Percentiles rank a stretch among this genome's conserved stretches.
These are phyloP conservation scores for Aspergillus oerlinghausenensis DNA, from an alignment of 2,329 filamentous ascomycete genomes.

Conservation along the genomic window DNA sequence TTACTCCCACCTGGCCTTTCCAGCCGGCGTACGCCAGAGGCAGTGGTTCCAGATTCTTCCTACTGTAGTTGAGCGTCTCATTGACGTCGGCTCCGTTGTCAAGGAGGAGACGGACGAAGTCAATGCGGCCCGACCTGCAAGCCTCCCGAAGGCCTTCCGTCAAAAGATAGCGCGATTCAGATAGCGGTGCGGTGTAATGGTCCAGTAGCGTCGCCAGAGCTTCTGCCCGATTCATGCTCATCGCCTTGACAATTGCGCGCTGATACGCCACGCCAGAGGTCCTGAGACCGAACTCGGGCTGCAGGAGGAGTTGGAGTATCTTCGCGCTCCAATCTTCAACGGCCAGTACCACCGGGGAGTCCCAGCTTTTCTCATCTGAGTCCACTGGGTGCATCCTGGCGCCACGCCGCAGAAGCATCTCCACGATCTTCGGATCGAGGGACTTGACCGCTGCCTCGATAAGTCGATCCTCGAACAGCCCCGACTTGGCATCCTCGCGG, in stretches of 20 bases:
- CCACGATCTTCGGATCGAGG: neutral
- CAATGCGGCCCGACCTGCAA: neutral
- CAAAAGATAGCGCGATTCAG: neutral
- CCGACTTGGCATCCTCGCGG: neutral
- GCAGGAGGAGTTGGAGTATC: neutral
- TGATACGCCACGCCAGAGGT: neutral
- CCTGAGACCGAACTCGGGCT: neutral
- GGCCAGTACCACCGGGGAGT: neutral
- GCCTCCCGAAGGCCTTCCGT: neutral
- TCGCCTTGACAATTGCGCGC: neutral
- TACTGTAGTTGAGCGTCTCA: neutral
- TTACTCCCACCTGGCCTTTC: neutral
- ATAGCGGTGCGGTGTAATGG: neutral
- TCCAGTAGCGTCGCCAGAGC: neutral
- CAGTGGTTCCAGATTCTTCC: neutral
- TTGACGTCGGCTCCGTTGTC: slow-evolving; percentile 1
- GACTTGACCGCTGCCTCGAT: neutral
- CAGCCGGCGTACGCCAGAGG: neutral
- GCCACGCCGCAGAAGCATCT: neutral
- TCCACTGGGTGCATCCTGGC: neutral
- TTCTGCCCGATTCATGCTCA: neutral
- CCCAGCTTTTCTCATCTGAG: neutral
- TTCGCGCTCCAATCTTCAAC: neutral
- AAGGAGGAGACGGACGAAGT: neutral
- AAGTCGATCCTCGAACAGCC: neutral